phyloP scores from a whole-genome alignment of 208 protist genomes.

The Strigomonas galati region DNA sequence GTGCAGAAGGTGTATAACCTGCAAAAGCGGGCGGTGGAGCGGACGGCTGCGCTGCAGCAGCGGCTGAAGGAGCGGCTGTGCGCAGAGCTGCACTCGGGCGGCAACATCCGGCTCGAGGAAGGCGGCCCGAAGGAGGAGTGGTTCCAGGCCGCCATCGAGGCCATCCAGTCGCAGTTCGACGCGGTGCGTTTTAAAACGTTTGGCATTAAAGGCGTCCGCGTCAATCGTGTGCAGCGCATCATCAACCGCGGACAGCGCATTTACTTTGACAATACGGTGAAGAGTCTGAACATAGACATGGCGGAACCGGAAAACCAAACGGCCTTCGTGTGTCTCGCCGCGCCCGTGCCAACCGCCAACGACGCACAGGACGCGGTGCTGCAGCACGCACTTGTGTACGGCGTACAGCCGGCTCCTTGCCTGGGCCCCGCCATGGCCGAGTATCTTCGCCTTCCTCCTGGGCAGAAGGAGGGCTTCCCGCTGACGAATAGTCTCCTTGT shows the following conservation, averaged over 20 bases:
- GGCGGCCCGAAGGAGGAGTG: conserved; percentile 41
- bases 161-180: conserved; percentile 71
- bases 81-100: conserved; percentile 86
- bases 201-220: conserved; percentile 57
- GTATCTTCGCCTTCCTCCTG: conserved; percentile 29
- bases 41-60: conserved; percentile 17
- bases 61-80: conserved; percentile 59
- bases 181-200: conserved; percentile 40
- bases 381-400: conserved; percentile 44
- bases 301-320: conserved; percentile 55
- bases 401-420: conserved; percentile 6
- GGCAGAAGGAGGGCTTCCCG: conserved; percentile 55
- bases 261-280: conserved; percentile 80
- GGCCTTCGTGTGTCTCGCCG: conserved; percentile 84
- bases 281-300: conserved; percentile 70
- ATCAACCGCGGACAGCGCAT: conserved; percentile 74
- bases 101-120: conserved; percentile 88
- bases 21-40: conserved; percentile 30
- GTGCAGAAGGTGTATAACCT: conserved; percentile 37
- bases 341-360: conserved; percentile 26
- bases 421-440: conserved; percentile 81
- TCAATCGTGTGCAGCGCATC: conserved; percentile 73
- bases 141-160: conserved; percentile 58
- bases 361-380: conserved; percentile 42
- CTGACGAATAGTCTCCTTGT: conserved; percentile 87